Evolutionary conservation across 306 rosid genomes (phyloP).

Genomic region (Benincasa hispida): DNA sequence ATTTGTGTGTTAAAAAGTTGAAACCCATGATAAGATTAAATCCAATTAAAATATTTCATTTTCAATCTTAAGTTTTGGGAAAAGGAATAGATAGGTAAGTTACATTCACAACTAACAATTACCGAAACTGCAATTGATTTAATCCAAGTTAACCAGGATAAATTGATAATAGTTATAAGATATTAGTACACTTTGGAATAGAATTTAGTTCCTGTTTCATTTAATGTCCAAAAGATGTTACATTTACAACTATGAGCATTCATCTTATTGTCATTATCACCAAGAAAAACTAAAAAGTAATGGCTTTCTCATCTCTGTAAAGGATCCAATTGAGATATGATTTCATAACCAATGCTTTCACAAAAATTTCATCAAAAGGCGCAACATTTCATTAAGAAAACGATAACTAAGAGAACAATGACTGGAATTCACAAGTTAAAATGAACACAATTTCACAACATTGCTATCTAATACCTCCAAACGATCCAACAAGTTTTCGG

Average conservation of each 20-base stretch:
- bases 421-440: background rate
- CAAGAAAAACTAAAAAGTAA: background rate
- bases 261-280: background rate
- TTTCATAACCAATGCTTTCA: background rate
- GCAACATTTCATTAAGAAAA: background rate
- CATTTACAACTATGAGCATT: background rate
- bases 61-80: background rate
- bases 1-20: background rate
- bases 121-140: background rate
- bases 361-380: background rate
- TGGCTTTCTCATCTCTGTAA: background rate
- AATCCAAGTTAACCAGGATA: background rate
- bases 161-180: background rate
- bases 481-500: constrained; percentile 72
- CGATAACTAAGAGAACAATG: background rate
- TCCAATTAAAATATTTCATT: background rate
- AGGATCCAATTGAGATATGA: background rate
- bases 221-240: background rate
- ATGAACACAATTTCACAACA: background rate
- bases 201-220: background rate
- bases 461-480: constrained; percentile 37
- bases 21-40: background rate
- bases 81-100: background rate
- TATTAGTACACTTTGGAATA: background rate
- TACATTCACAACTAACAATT: background rate